phyloP scores from a whole-genome alignment of 352 stramenopile genomes.

The Elongisporangium prolatum region DNA sequence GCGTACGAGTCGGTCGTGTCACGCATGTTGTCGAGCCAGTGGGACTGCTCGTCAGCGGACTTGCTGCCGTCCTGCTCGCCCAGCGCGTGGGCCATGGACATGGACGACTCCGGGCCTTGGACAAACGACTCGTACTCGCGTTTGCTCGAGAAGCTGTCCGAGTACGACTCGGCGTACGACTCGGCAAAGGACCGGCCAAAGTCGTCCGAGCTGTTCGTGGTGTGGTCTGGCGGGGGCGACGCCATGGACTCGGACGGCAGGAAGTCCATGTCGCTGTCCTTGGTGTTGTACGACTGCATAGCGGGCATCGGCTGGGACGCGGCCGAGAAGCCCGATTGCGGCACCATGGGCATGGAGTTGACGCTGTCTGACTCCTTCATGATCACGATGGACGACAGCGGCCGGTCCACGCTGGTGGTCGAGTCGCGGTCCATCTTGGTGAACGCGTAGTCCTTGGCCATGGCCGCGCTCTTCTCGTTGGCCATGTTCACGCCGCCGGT shows the following conservation, averaged over 20 bases:
- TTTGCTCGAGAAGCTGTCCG: conserved; percentile 24
- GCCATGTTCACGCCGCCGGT: conserved; percentile 16
- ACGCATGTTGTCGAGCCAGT: conserved; percentile 78
- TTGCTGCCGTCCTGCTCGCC: conserved; percentile 11
- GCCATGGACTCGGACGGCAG: not conserved
- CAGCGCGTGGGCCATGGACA: conserved; percentile 12
- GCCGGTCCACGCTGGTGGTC: not conserved
- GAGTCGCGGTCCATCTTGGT: conserved; percentile 1
- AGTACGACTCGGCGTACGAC: conserved; percentile 59
- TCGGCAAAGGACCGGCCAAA: conserved; percentile 37
- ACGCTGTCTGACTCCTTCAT: conserved; percentile 12
- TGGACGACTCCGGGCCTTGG: conserved; percentile 17
- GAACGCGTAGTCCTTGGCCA: conserved; percentile 14
- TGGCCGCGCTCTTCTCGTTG: conserved; percentile 16
- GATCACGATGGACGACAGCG: conserved; percentile 25
- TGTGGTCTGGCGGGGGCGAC: not conserved
- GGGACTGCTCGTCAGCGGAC: conserved; percentile 25
- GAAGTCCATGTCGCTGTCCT: conserved; percentile 14
- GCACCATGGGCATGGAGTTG: conserved; percentile 19
- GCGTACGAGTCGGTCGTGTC: conserved; percentile 80
- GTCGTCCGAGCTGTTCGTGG: conserved; percentile 7
- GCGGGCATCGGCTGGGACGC: not conserved
- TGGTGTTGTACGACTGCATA: not conserved
- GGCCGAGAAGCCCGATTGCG: conserved; percentile 22
- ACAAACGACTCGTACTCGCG: conserved; percentile 15